A percentile compares a stretch with the other conserved stretches of the same genome.
Conservation (phyloP, 495 filamentous ascomycete species). For the Talaromyces adpressus region DNA sequence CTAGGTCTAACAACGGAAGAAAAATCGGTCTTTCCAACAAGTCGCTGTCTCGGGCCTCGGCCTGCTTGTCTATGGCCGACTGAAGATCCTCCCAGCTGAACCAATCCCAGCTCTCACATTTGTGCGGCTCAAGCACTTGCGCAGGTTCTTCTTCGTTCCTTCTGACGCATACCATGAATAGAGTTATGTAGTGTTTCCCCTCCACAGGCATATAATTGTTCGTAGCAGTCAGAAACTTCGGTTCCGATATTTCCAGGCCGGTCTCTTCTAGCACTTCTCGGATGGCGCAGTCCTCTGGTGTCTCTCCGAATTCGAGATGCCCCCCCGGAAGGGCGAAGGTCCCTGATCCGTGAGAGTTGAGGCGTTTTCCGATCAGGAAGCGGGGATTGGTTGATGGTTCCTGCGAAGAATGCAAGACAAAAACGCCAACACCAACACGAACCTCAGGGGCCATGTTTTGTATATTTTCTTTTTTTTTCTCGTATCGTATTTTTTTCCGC, state of each 20-base stretch:
- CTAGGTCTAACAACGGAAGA: conserved; percentile 46
- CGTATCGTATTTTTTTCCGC: not conserved
- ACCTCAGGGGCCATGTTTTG: conserved; percentile 7
- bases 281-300: conserved; percentile 46
- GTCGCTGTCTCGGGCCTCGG: conserved; percentile 14
- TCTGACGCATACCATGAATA: conserved; percentile 46
- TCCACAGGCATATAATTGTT: conserved; percentile 49
- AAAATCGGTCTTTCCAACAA: conserved; percentile 39
- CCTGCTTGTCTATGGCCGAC: conserved; percentile 19
- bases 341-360: conserved; percentile 27
- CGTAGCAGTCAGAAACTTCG: conserved; percentile 46
- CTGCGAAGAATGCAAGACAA: conserved; percentile 10
- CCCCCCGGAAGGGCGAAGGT: conserved; percentile 61
- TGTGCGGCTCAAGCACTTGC: conserved; percentile 50
- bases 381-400: conserved; percentile 8
- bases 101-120: conserved; percentile 62
- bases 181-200: conserved; percentile 58
- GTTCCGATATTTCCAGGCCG: conserved; percentile 41
- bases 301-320: conserved; percentile 61
- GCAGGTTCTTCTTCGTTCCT: conserved; percentile 37
- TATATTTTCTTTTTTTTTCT: not conserved
- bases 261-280: conserved; percentile 67
- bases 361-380: conserved; percentile 18
- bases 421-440: conserved; percentile 16
- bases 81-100: conserved; percentile 39